Percentiles rank a stretch among this genome's conserved stretches.
phyloP scores from a whole-genome alignment of 352 stramenopile species.

The Phytophthora gonapodyides region DNA sequence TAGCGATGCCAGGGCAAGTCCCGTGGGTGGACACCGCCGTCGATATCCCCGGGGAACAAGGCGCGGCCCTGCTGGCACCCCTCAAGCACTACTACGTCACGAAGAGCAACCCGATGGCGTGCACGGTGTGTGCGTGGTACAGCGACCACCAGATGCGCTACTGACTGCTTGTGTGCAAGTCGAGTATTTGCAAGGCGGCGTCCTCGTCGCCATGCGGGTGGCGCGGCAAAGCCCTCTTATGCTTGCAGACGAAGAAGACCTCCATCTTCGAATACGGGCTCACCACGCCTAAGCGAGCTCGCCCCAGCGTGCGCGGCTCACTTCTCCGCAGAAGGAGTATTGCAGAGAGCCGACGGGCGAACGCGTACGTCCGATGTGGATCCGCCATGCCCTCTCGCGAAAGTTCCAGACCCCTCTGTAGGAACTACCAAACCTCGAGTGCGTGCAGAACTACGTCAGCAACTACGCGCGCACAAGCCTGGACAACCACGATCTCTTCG shows the following conservation, averaged over 20 bases:
- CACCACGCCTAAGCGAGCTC: not conserved
- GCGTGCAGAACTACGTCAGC: too few relatives aligned
- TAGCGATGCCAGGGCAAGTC: too few relatives aligned
- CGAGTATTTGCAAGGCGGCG: too few relatives aligned
- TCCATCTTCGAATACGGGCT: slow-evolving; percentile 4
- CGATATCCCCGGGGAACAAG: too few relatives aligned
- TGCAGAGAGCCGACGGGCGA: not conserved
- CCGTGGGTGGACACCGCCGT: too few relatives aligned
- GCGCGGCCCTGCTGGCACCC: too few relatives aligned
- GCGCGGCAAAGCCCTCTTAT: not conserved
- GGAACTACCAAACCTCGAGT: too few relatives aligned
- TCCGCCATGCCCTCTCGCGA: too few relatives aligned
- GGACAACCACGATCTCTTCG: too few relatives aligned
- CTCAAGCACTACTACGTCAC: slow-evolving; percentile 5
- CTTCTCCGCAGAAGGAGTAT: slow-evolving; percentile 3
- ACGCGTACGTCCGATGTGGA: not conserved
- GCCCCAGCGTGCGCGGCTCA: not conserved
- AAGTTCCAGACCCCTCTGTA: too few relatives aligned
- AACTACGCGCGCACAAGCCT: not conserved
- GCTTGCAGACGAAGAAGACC: not conserved
- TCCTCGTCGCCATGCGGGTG: too few relatives aligned
- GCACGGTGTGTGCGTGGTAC: slow-evolving; percentile 5
- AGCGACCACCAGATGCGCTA: not conserved
- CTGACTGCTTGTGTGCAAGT: too few relatives aligned
- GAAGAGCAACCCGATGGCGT: slow-evolving; percentile 5